phyloP scores from a whole-genome alignment of 176 grass and related monocot species.

The Urochloa ruziziensis region DNA sequence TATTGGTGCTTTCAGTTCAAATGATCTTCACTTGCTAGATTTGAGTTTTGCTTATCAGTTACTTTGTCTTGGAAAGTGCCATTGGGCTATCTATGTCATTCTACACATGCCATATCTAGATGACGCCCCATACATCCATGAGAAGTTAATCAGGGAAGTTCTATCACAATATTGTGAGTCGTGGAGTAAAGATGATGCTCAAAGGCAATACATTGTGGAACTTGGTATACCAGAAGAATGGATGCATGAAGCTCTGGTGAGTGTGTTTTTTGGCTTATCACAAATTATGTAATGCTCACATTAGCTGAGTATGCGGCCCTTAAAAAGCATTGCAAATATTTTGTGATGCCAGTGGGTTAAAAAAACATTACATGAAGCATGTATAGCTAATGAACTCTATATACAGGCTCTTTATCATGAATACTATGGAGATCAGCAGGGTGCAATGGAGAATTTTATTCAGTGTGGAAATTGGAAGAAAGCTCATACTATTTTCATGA shows the following conservation, averaged over 20 bases:
- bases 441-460: constrained; percentile 80
- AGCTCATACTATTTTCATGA: constrained; percentile 88
- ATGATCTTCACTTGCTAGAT: constrained; percentile 81
- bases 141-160: constrained; percentile 81
- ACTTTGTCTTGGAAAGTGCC: constrained; percentile 72
- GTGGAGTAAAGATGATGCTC: constrained; percentile 71
- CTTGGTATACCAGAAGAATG: constrained; percentile 86
- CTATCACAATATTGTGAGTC: constrained; percentile 75
- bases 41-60: constrained; percentile 91
- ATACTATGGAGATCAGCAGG: constrained; percentile 64
- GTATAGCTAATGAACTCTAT: constrained; percentile 7
- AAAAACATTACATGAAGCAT: constrained; percentile 6
- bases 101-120: constrained; percentile 71
- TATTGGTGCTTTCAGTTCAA: constrained; percentile 69
- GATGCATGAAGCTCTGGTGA: constrained; percentile 89
- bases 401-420: constrained; percentile 83
- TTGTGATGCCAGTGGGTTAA: background rate
- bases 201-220: constrained; percentile 78
- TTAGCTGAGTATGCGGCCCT: background rate
- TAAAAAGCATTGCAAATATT: background rate
- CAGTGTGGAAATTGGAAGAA: constrained; percentile 76
- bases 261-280: constrained; percentile 25
- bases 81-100: constrained; percentile 97
- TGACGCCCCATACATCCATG: constrained; percentile 68
- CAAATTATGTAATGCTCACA: constrained; percentile 1